These are phyloP conservation scores for Stevia rebaudiana DNA, from an alignment of 140 eudicot species.

Conservation along the genomic window DNA sequence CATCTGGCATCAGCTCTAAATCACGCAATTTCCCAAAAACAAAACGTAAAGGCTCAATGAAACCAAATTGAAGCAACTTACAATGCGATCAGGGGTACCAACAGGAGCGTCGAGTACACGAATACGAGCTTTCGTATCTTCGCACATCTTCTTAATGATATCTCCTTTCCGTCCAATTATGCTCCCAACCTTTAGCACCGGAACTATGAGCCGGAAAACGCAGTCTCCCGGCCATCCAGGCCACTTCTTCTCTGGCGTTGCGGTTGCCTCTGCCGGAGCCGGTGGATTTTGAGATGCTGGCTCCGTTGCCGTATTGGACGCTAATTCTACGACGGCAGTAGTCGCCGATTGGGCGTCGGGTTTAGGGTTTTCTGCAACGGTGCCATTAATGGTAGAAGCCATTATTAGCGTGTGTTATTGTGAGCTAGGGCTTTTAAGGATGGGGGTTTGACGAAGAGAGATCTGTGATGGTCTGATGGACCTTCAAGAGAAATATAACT, in stretches of 20 bases:
- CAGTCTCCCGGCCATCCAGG: conserved; percentile 94
- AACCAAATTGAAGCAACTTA: conserved; percentile 19
- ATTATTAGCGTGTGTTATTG: conserved; percentile 19
- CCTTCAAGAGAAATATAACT: no score
- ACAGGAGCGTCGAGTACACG: conserved; percentile 73
- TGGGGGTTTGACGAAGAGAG: conserved; percentile 21
- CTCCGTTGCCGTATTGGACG: not conserved
- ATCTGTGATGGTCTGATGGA: not conserved
- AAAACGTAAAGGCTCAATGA: not conserved
- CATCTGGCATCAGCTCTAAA: not conserved
- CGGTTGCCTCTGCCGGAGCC: conserved; percentile 1
- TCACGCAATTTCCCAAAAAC: not conserved
- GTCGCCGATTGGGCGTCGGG: conserved; percentile 9
- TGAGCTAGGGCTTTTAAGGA: conserved; percentile 26
- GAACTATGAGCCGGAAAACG: conserved; percentile 67
- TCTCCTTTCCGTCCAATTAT: conserved; percentile 95
- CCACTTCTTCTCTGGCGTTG: conserved; percentile 48
- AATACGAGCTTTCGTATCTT: conserved; percentile 69
- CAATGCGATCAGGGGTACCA: conserved; percentile 64
- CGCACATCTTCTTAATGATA: conserved; percentile 63
- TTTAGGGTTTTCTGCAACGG: conserved; percentile 13
- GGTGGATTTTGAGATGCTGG: not conserved
- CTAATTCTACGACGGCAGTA: conserved; percentile 3
- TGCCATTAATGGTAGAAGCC: conserved; percentile 39
- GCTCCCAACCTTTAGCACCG: conserved; percentile 73